phyloP scores from a whole-genome alignment of 768 basidiomycete species.

The Lactifluus rugatus region DNA sequence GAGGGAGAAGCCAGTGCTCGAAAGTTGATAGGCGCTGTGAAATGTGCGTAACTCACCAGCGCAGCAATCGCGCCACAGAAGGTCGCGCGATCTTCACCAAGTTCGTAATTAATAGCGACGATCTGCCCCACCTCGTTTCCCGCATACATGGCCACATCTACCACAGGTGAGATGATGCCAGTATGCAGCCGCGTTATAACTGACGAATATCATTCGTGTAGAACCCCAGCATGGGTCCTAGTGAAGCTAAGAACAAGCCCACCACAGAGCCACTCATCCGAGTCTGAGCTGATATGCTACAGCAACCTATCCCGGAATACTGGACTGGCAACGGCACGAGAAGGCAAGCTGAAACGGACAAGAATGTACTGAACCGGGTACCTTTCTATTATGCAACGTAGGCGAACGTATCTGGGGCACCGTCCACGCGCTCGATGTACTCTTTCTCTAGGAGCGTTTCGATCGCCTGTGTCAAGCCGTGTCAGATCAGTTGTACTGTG shows the following conservation, averaged over 20 bases:
- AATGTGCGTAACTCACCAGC: not conserved
- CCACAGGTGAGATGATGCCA: not conserved
- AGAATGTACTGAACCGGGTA: not conserved
- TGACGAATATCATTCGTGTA: not conserved
- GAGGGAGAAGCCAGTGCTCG: too few relatives aligned
- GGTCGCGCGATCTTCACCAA: not conserved
- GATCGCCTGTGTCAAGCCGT: conserved; percentile 53
- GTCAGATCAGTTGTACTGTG: not conserved
- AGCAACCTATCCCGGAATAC: conserved; percentile 7
- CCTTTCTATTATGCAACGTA: conserved; percentile 53
- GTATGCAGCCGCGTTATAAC: not conserved
- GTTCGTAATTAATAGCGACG: not conserved
- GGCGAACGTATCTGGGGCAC: conserved; percentile 77
- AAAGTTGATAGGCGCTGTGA: not conserved
- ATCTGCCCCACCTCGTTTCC: not conserved
- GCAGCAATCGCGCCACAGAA: not conserved
- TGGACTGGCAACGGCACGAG: not conserved
- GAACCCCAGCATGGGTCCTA: too few relatives aligned
- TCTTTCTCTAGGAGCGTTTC: conserved; percentile 92
- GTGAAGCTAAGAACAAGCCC: too few relatives aligned
- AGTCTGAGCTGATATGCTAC: too few relatives aligned
- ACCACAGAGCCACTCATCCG: too few relatives aligned
- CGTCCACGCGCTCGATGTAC: conserved; percentile 91
- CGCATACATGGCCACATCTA: conserved; percentile 1
- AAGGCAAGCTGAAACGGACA: not conserved